Conservation (phyloP, 768 basidiomycete genomes). For the Lactarius hatsudake region DNA sequence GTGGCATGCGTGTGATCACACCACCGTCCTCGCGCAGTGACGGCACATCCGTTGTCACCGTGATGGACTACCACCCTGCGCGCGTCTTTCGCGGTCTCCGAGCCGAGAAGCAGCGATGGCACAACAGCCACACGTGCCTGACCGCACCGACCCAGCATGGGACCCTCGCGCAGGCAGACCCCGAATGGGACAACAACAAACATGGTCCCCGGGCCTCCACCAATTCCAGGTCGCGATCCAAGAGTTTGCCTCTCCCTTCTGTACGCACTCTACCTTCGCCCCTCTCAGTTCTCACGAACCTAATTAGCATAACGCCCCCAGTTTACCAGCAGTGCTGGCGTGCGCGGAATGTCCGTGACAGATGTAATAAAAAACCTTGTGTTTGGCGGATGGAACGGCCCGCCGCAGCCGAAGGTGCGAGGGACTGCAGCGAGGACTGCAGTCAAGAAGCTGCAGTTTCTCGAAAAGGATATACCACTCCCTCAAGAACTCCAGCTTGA, state of each 20-base stretch:
- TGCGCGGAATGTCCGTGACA: not conserved
- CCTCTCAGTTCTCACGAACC: not conserved
- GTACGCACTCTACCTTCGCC: not conserved
- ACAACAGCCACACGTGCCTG: not conserved
- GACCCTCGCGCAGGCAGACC: not conserved
- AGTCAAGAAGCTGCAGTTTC: conserved; percentile 1
- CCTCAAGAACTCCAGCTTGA: not conserved
- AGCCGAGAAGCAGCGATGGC: not conserved
- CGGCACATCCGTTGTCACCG: not conserved
- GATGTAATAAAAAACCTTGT: conserved; percentile 1
- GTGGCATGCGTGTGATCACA: conserved; percentile 6
- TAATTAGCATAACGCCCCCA: not conserved
- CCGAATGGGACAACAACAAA: not conserved
- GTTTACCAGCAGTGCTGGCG: not conserved
- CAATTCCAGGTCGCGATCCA: not conserved
- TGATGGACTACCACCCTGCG: conserved; percentile 12
- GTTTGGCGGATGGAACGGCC: not conserved
- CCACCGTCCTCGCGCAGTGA: not conserved
- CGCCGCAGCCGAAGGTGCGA: not conserved
- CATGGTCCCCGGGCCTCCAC: too few species aligned
- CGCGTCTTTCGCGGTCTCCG: conserved; percentile 3
- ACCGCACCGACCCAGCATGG: not conserved
- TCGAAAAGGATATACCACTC: conserved; percentile 7
- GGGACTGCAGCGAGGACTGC: too few species aligned
- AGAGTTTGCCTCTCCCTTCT: conserved; percentile 3